A percentile compares a stretch with the other conserved stretches of the same genome.
Evolutionary conservation across 352 stramenopile genomes (phyloP).

Genomic region (Phytophthora niederhauseri): DNA sequence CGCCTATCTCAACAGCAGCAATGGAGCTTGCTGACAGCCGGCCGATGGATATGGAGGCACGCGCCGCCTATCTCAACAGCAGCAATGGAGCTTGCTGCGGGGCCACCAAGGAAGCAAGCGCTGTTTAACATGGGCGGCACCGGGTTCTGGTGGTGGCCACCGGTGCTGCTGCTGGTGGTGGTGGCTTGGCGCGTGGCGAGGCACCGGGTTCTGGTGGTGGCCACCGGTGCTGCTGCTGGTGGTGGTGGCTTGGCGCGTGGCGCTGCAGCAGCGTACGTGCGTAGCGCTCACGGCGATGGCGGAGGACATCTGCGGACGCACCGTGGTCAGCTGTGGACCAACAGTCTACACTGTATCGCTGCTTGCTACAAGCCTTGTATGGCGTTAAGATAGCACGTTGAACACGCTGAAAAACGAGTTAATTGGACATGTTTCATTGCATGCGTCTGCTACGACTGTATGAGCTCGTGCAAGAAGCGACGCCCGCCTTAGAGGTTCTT

Average conservation of each 20-base stretch:
- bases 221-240: too few species aligned
- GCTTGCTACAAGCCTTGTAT: too few species aligned
- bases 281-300: conserved; percentile 8
- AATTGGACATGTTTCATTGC: not conserved
- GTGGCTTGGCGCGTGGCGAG: not conserved
- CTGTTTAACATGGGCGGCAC: conserved; percentile 20
- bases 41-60: conserved; percentile 8
- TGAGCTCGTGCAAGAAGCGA: too few species aligned
- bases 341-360: too few species aligned
- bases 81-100: not conserved
- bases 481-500: conserved; percentile 24
- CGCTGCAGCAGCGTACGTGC: conserved; percentile 17
- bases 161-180: too few species aligned
- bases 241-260: conserved; percentile 5
- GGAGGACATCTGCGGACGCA: not conserved
- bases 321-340: not conserved
- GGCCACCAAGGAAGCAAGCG: not conserved
- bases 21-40: not conserved
- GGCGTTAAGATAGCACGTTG: not conserved
- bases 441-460: too few species aligned
- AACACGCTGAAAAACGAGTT: not conserved
- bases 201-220: conserved; percentile 23
- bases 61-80: conserved; percentile 7
- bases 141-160: conserved; percentile 28
- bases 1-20: conserved; percentile 8